Conservation (phyloP, 495 filamentous ascomycete species). For the Geoglossum glabrum region DNA sequence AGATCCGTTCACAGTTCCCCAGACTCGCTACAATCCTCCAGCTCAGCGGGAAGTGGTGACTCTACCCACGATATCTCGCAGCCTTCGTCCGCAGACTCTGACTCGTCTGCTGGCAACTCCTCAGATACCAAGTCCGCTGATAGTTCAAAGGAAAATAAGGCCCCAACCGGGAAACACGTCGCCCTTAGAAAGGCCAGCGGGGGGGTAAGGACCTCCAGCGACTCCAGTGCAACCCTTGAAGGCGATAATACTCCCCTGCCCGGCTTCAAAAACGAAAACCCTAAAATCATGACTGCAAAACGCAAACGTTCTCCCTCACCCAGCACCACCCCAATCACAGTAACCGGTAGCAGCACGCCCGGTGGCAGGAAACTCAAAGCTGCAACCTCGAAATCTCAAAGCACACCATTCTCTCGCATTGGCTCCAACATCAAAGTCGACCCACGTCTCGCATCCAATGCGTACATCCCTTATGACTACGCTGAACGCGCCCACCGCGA, state of each 20-base stretch:
- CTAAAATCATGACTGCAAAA: background rate
- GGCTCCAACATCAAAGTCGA: constrained; percentile 36
- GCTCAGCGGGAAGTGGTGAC: background rate
- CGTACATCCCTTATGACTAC: constrained; percentile 68
- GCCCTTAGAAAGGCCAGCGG: background rate
- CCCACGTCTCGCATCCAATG: constrained; percentile 40
- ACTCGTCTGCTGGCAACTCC: background rate
- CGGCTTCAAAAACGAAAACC: background rate
- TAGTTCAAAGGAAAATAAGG: background rate
- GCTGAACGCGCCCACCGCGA: constrained; percentile 73
- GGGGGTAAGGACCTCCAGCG: background rate
- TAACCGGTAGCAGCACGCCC: background rate
- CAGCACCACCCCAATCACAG: background rate
- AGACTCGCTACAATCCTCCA: background rate
- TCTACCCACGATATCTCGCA: background rate
- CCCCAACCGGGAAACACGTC: background rate
- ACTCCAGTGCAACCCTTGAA: background rate
- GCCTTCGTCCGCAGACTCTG: background rate
- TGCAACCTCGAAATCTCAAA: constrained; percentile 21
- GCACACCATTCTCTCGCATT: constrained; percentile 43
- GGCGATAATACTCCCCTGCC: background rate
- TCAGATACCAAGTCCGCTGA: background rate
- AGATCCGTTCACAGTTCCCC: too few species aligned
- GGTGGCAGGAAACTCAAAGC: constrained; percentile 7
- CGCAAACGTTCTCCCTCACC: background rate